Evolutionary conservation across 2,329 filamentous ascomycete species (phyloP), one percentile per base, ranked within the genome.

Genomic region (Cladophialophora psammophila): DNA sequence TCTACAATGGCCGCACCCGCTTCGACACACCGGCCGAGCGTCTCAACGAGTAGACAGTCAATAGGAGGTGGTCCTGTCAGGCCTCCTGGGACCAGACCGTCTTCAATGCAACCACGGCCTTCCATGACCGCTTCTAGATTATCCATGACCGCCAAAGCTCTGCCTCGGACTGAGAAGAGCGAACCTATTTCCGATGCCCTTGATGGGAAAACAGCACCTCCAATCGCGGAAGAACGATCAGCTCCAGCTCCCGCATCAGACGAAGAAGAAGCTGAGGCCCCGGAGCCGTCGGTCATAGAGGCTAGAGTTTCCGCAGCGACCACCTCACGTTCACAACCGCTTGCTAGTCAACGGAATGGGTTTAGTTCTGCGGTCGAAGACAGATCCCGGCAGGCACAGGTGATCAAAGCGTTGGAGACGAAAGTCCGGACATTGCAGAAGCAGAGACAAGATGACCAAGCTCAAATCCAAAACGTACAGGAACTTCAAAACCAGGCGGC

Each of bases 361-460:
- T 40, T 26, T 4, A 63, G 20, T 38, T 8, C 57, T 35, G 6
- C 60, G 5, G 15, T 38, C 3, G 68, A 70, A 50, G 68, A 70
- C 36, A 60, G 64, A 54, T 63, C 68, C 12, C 55, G 68, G 42
- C 68, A 70, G 15, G 63, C 68, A n/a, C 65, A 68, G 20, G 66
- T 70, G 8, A 68, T 94, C 20, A 94, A 97, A 72, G 92, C 96
- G 71, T 82, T 97, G 15, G 93, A 97, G 76, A 90, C 92, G 0
- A 97, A 97, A 76, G 81, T 98, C 1, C 89, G 90, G 62, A 85
- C 97, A 3, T 83, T 98, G 73, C 94, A 99, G 77, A 92, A 94
- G 73, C 96, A 97, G 78, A 85, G 93, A 64, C 76, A 86, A 12
- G 94, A 98, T 70, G 93, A 97, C 74, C 87, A 93, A 20, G 94